Conservation (phyloP, 2,329 filamentous ascomycete genomes). For the Sporothrix inflata region DNA sequence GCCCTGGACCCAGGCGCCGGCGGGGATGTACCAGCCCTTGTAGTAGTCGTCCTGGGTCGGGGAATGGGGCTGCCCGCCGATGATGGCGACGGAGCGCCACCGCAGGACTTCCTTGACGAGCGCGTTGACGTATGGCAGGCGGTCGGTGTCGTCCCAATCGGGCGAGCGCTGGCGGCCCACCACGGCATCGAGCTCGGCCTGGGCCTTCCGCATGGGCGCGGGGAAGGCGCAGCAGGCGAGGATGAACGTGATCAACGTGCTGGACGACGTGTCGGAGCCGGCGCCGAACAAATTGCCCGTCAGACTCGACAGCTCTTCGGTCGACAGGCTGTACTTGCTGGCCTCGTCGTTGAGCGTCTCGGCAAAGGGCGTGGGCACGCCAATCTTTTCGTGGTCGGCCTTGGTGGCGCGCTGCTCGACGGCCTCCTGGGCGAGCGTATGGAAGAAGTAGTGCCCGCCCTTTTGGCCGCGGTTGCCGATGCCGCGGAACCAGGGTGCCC, state of each 20-base stretch:
- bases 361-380: slow-evolving; percentile 45
- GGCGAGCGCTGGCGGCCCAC: slow-evolving; percentile 54
- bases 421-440: slow-evolving; percentile 55
- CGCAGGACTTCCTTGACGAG: slow-evolving; percentile 60
- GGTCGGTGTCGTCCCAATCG: slow-evolving; percentile 42
- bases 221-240: slow-evolving; percentile 56
- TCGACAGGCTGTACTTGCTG: slow-evolving; percentile 50
- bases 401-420: slow-evolving; percentile 44
- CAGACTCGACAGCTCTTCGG: slow-evolving; percentile 51
- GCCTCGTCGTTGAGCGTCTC: slow-evolving; percentile 53
- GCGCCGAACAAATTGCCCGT: slow-evolving; percentile 54
- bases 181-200: slow-evolving; percentile 56
- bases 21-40: slow-evolving; percentile 54
- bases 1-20: slow-evolving; percentile 53
- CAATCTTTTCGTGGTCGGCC: slow-evolving; percentile 33
- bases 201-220: slow-evolving; percentile 51
- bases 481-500: slow-evolving; percentile 55
- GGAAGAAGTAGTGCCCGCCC: slow-evolving; percentile 55
- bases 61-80: slow-evolving; percentile 55
- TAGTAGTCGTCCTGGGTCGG: slow-evolving; percentile 53
- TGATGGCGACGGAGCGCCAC: slow-evolving; percentile 58
- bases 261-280: slow-evolving; percentile 54
- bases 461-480: slow-evolving; percentile 47
- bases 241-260: slow-evolving; percentile 52
- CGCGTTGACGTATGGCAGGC: slow-evolving; percentile 56